Evolutionary conservation across 2,329 filamentous ascomycete species (phyloP).

Genomic region (Venturia aucupariae): DNA sequence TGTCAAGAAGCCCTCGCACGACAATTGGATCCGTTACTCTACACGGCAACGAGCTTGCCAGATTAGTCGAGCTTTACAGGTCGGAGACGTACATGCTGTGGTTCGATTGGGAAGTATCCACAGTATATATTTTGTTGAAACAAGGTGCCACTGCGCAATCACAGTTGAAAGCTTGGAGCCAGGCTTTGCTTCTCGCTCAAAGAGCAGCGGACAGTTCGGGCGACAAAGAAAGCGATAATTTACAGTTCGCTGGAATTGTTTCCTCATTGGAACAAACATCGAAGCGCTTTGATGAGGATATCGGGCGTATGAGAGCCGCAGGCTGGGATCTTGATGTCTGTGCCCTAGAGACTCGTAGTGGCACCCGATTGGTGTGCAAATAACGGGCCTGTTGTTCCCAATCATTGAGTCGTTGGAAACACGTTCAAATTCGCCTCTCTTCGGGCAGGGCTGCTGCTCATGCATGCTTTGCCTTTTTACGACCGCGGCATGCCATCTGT

Average conservation of each 20-base stretch:
- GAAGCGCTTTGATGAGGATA: constrained; percentile 38
- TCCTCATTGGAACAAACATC: constrained; percentile 29
- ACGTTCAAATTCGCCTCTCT: background rate
- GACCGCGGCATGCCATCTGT: background rate
- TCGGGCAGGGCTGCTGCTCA: background rate
- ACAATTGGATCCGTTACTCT: constrained; percentile 19
- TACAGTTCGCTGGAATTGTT: constrained; percentile 32
- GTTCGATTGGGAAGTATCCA: constrained; percentile 34
- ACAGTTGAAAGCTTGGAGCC: constrained; percentile 54
- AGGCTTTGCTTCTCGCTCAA: constrained; percentile 44
- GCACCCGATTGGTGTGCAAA: constrained; percentile 23
- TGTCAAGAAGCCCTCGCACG: constrained; percentile 13
- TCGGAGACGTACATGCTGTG: constrained; percentile 54
- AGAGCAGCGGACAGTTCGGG: constrained; percentile 16
- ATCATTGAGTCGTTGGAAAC: background rate
- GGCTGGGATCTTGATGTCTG: constrained; percentile 60
- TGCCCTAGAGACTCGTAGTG: constrained; percentile 57
- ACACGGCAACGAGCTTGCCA: constrained; percentile 16
- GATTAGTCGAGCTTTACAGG: constrained; percentile 32
- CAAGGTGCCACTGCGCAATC: constrained; percentile 39
- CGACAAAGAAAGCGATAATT: background rate
- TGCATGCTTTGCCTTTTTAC: background rate
- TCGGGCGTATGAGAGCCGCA: constrained; percentile 31
- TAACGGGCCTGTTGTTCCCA: background rate
- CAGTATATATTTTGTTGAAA: constrained; percentile 55